Evolutionary conservation across 1,139 yeast species (phyloP).

Genomic region (Debaryomyces udenii): DNA sequence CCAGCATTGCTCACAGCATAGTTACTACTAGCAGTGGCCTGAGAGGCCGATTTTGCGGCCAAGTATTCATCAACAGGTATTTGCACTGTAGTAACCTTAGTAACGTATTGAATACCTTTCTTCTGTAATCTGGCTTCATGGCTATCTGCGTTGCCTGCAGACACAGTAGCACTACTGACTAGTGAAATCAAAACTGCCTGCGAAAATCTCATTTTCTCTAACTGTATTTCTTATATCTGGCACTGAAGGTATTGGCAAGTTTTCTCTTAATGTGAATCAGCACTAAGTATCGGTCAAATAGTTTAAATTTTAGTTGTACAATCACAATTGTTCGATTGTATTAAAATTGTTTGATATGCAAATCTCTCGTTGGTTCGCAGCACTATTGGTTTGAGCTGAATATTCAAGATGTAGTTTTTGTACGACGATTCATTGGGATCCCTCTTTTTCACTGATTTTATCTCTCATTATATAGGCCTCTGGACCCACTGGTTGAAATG

Average conservation of each 20-base stretch:
- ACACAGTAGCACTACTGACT: neutral
- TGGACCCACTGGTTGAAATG: neutral
- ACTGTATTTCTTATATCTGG: neutral
- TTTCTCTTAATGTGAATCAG: neutral
- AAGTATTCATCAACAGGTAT: conserved; percentile 15
- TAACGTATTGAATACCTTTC: conserved; percentile 20
- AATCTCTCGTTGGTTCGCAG: too few species aligned
- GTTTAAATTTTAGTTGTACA: too few species aligned
- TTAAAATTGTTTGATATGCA: conserved; percentile 1
- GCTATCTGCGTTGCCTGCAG: neutral
- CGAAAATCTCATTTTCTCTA: conserved; percentile 5
- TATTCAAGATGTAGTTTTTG: too few species aligned
- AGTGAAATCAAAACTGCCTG: conserved; percentile 3
- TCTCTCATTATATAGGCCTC: conserved; percentile 2
- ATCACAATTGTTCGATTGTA: neutral
- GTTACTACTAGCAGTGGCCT: conserved; percentile 12
- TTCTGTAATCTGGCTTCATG: conserved; percentile 3
- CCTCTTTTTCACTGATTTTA: neutral
- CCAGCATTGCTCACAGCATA: conserved; percentile 12
- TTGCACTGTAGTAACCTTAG: conserved; percentile 21
- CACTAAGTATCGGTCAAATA: too few species aligned
- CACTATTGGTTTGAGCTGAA: too few species aligned
- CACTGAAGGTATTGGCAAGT: neutral
- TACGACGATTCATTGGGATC: too few species aligned
- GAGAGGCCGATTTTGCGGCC: conserved; percentile 12